Conservation (phyloP, 108 stramenopile species). For the Cyclotella choctawhatcheeana region DNA sequence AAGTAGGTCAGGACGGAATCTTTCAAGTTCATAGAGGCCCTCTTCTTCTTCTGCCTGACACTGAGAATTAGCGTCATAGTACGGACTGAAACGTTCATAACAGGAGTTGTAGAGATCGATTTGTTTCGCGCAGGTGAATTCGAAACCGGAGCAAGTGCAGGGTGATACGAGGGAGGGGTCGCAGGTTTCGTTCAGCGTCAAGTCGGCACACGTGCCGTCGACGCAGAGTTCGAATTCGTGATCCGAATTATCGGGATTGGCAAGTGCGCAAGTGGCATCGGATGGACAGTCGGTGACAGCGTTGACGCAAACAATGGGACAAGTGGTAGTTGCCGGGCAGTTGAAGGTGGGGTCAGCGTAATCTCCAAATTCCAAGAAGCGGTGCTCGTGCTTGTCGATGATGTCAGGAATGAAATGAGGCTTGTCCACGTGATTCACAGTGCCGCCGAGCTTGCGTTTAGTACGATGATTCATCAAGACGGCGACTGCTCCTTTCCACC, state of each 20-base stretch:
- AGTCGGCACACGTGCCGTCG: slow-evolving; percentile 59
- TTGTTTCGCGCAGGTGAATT: slow-evolving; percentile 24
- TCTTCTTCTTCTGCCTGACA: slow-evolving; percentile 35
- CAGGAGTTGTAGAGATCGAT: no score
- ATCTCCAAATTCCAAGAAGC: slow-evolving; percentile 47
- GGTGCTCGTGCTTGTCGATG: slow-evolving; percentile 2
- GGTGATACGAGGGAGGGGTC: slow-evolving; percentile 40
- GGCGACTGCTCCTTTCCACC: no score
- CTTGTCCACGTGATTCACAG: no score
- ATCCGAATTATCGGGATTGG: slow-evolving; percentile 11
- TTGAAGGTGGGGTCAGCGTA: slow-evolving; percentile 52
- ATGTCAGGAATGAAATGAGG: no score
- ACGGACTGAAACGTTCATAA: slow-evolving; percentile 32
- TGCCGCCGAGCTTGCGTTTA: no score
- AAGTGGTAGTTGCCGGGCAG: slow-evolving; percentile 62
- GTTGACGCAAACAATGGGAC: slow-evolving; percentile 59
- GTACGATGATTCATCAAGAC: no score
- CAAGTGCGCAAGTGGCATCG: slow-evolving; percentile 18
- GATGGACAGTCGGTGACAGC: slow-evolving; percentile 46
- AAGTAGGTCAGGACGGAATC: no score
- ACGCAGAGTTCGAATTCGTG: slow-evolving; percentile 45
- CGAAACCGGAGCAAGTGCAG: slow-evolving; percentile 27
- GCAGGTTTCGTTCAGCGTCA: slow-evolving; percentile 31
- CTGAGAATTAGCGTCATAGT: slow-evolving; percentile 5
- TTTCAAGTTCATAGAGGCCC: no score